phyloP scores from a whole-genome alignment of 768 basidiomycete genomes.

The Coprinellus micaceus region DNA sequence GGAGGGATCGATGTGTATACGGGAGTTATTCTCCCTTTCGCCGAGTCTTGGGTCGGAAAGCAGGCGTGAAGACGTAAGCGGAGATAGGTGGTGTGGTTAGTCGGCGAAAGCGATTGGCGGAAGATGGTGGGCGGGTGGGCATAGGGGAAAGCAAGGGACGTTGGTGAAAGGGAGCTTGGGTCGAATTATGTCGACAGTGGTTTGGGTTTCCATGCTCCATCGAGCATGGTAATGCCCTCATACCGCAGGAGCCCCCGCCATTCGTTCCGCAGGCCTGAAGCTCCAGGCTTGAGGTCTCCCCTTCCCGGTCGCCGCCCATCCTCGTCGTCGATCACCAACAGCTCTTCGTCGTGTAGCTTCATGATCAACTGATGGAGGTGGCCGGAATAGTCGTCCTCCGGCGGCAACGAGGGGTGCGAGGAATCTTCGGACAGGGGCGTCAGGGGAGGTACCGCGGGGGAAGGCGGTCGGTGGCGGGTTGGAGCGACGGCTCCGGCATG shows the following conservation, averaged over 20 bases:
- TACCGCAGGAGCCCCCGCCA: background rate
- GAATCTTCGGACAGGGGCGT: background rate
- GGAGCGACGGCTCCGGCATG: background rate
- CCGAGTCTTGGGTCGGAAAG: no score
- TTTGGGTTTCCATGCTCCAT: background rate
- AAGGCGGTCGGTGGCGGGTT: background rate
- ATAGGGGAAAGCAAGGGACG: no score
- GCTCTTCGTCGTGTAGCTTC: conserved; percentile 3
- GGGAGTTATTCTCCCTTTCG: no score
- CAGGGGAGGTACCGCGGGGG: background rate
- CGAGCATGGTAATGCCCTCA: background rate
- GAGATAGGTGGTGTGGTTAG: no score
- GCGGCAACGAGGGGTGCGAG: background rate
- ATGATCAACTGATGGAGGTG: background rate
- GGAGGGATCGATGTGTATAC: no score
- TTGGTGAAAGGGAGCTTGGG: no score
- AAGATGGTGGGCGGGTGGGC: no score
- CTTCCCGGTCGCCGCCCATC: background rate
- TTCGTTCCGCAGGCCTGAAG: background rate
- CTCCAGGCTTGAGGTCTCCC: background rate
- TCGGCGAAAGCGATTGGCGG: no score
- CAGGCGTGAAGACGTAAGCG: no score
- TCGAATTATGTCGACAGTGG: background rate
- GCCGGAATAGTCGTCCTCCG: background rate
- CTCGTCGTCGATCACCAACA: background rate